Evolutionary conservation across 306 rosid genomes (phyloP), one percentile per base, ranked within the genome.

Genomic region (Alnus glutinosa): DNA sequence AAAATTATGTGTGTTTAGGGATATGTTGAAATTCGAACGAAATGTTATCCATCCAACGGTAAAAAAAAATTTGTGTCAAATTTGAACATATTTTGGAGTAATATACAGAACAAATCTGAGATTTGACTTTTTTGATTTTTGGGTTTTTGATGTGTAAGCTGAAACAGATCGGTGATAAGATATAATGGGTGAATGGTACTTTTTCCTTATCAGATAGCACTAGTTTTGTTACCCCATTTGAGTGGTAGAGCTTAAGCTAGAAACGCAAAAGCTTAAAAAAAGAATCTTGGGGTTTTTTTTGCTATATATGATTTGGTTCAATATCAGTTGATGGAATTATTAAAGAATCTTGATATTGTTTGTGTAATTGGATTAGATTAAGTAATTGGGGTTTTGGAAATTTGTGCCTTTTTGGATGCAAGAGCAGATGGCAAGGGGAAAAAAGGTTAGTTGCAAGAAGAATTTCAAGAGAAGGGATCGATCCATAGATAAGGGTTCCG

Each of bases 341-440:
- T 50, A 15, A 71, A 52, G 61, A 32, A 42, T 7, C 67, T 70
- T 78, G 18, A 75, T 79, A 64, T 34, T 34, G 67, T 66, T 79
- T 61, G 18, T 79, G 50, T 47, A 44, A 32, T 73, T 82, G 68
- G 51, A 54, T 78, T 69, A 62, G 74, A 12, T 81, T 85, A 51
- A 82, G 73, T 71, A 71, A 66, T 72, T 79, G 55, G 42, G 80
- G 0, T 51, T 77, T 61, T 63, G 73, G 47, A 8, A 51, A 0
- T 70, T 76, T 70, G 44, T 79, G 19, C 18, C 7, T 28, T 39
- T 44, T 84, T 82, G 55, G 84, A 74, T 88, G 86, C 70, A 8
- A 76, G 88, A 76, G 76, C 89, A 92, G 91, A 95, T 95, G 99
- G 99, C 78, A 16, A 95, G 90, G 96, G 97, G 96, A 84, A 89